These are phyloP conservation scores for Boechera stricta DNA, from an alignment of 345 rosid genomes.

Conservation along the genomic window DNA sequence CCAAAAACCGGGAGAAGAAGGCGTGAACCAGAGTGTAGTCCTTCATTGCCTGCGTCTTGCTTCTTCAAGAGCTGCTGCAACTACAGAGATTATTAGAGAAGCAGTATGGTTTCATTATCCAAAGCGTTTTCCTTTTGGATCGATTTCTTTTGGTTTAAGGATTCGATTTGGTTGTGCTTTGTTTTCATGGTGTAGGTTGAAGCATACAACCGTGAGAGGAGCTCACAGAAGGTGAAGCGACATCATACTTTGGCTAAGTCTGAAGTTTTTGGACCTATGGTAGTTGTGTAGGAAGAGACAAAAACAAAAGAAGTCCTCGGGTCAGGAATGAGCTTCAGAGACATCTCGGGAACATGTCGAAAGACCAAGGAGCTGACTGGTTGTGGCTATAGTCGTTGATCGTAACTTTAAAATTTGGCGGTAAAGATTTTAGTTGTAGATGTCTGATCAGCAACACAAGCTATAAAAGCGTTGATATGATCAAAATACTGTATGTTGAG, in stretches of 20 bases:
- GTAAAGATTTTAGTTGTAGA: constrained; percentile 1
- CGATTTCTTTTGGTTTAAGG: neutral
- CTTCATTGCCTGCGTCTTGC: constrained; percentile 51
- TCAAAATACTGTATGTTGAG: constrained; percentile 30
- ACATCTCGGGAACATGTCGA: constrained; percentile 32
- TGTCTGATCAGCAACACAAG: neutral
- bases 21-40: constrained; percentile 41
- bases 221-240: constrained; percentile 74
- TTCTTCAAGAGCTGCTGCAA: constrained; percentile 47
- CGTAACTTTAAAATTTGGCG: neutral
- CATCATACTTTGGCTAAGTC: constrained; percentile 45
- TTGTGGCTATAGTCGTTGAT: neutral
- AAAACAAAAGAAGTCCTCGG: neutral
- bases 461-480: neutral
- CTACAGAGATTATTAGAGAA: constrained; percentile 43
- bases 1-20: constrained; percentile 48
- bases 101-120: constrained; percentile 15
- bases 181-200: constrained; percentile 50
- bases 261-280: constrained; percentile 38
- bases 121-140: neutral
- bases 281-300: constrained; percentile 27
- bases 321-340: constrained; percentile 24
- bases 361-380: constrained; percentile 5
- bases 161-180: constrained; percentile 6
- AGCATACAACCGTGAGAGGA: constrained; percentile 67